Conservation (phyloP, 352 stramenopile species). For the Phytophthora crassamura region DNA sequence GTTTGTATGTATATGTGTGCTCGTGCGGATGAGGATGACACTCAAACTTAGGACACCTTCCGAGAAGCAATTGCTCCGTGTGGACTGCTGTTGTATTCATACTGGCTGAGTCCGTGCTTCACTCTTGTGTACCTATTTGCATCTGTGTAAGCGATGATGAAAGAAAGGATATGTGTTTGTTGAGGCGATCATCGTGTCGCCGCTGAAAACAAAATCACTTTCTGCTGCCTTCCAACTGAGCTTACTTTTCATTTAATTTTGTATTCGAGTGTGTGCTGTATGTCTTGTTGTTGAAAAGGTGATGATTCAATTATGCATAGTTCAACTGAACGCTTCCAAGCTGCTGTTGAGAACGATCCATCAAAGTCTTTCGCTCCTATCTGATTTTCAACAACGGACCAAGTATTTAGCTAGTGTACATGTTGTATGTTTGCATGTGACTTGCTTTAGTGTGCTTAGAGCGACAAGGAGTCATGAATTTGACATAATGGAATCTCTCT, state of each 20-base stretch:
- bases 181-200: slow-evolving; percentile 56
- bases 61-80: slow-evolving; percentile 76
- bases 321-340: slow-evolving; percentile 78
- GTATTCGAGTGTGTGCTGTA: slow-evolving; percentile 10
- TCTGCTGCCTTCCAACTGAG: slow-evolving; percentile 90
- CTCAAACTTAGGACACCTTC: slow-evolving; percentile 85
- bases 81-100: slow-evolving; percentile 87
- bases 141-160: slow-evolving; percentile 72
- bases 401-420: slow-evolving; percentile 1
- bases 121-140: no score
- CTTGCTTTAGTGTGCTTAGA: slow-evolving; percentile 6
- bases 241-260: no score
- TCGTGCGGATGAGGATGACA: slow-evolving; percentile 69
- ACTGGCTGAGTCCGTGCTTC: slow-evolving; percentile 71
- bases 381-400: slow-evolving; percentile 66
- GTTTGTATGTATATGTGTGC: slow-evolving; percentile 17
- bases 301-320: slow-evolving; percentile 81
- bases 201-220: slow-evolving; percentile 82
- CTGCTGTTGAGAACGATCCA: slow-evolving; percentile 67
- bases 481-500: slow-evolving; percentile 87
- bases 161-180: slow-evolving; percentile 86
- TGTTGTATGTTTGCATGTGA: slow-evolving; percentile 4
- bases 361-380: slow-evolving; percentile 90
- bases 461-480: slow-evolving; percentile 73
- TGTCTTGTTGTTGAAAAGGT: slow-evolving; percentile 51